These are phyloP conservation scores for Fusarium sp. DNA, from an alignment of 2,329 filamentous ascomycete genomes.

Conservation along the genomic window DNA sequence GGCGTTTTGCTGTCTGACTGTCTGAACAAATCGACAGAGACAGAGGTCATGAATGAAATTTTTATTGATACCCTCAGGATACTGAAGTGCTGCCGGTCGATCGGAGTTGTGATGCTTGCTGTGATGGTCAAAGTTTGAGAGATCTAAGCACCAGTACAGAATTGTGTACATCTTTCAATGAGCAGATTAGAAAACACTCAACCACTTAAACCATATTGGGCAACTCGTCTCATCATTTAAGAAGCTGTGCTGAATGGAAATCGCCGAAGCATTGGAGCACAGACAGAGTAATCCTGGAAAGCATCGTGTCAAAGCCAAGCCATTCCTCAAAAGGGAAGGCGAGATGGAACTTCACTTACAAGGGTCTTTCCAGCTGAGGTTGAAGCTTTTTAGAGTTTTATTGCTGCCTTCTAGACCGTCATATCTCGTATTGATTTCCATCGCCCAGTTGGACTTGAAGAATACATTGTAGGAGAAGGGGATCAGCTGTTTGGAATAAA, in stretches of 20 bases:
- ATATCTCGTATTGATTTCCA: background rate
- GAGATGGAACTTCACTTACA: background rate
- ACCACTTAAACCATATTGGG: background rate
- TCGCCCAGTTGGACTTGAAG: background rate
- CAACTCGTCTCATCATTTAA: background rate
- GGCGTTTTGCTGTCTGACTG: constrained; percentile 43
- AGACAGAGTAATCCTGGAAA: constrained; percentile 8
- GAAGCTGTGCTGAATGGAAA: constrained; percentile 6
- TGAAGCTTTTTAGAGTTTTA: constrained; percentile 5
- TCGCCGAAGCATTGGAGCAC: constrained; percentile 18
- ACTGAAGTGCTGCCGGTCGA: constrained; percentile 43
- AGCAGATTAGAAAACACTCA: background rate
- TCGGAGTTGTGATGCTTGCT: constrained; percentile 21
- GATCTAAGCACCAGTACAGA: constrained; percentile 7
- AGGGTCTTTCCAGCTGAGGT: constrained; percentile 18
- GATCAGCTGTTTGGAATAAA: background rate
- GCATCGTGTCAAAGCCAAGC: constrained; percentile 14
- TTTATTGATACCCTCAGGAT: constrained; percentile 39
- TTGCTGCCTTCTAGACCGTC: background rate
- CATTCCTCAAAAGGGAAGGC: constrained; percentile 13
- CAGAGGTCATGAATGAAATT: constrained; percentile 45
- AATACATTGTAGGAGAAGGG: background rate
- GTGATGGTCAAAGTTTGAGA: background rate
- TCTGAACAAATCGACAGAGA: constrained; percentile 23
- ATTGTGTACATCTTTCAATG: background rate